Evolutionary conservation across 2,329 filamentous ascomycete species (phyloP).

Genomic region (Didymella glomerata): DNA sequence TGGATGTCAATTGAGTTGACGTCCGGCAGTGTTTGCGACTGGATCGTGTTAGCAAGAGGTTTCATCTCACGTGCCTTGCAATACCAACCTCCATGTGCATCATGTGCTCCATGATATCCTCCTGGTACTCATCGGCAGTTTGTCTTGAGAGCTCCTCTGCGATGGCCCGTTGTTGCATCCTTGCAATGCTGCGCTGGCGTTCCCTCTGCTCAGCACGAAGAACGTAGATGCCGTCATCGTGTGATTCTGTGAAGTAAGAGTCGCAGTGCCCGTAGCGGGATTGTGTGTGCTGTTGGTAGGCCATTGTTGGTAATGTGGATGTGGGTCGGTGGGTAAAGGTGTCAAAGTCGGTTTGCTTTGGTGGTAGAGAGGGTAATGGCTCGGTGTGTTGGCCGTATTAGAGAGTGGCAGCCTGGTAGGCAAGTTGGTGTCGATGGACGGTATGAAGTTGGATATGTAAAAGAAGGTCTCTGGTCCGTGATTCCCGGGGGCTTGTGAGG

Average conservation of each 20-base stretch:
- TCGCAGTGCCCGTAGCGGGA: conserved; percentile 70
- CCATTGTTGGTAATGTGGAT: conserved; percentile 61
- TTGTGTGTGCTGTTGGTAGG: conserved; percentile 61
- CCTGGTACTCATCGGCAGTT: conserved; percentile 88
- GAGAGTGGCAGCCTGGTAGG: conserved; percentile 61
- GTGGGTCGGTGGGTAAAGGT: conserved; percentile 52
- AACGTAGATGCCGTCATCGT: conserved; percentile 62
- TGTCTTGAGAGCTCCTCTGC: conserved; percentile 86
- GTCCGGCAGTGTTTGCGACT: conserved; percentile 89
- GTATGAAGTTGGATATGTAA: conserved; percentile 66
- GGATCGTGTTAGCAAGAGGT: conserved; percentile 35
- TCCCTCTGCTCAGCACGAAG: conserved; percentile 74
- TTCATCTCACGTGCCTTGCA: conserved; percentile 12
- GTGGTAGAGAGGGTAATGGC: conserved; percentile 53
- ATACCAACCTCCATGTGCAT: conserved; percentile 84
- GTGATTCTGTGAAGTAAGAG: conserved; percentile 72
- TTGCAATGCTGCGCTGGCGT: conserved; percentile 78
- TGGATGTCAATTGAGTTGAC: conserved; percentile 99
- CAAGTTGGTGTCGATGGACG: conserved; percentile 59
- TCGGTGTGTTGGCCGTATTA: conserved; percentile 53
- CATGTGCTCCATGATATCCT: conserved; percentile 95
- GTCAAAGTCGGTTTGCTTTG: conserved; percentile 34
- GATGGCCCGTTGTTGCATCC: conserved; percentile 85
- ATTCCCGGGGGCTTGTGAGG: conserved; percentile 48
- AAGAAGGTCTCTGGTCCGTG: conserved; percentile 50